Evolutionary conservation across 106 monocot species (phyloP), one percentile per base, ranked within the genome.

Genomic region (Acanthochlamys bracteata): DNA sequence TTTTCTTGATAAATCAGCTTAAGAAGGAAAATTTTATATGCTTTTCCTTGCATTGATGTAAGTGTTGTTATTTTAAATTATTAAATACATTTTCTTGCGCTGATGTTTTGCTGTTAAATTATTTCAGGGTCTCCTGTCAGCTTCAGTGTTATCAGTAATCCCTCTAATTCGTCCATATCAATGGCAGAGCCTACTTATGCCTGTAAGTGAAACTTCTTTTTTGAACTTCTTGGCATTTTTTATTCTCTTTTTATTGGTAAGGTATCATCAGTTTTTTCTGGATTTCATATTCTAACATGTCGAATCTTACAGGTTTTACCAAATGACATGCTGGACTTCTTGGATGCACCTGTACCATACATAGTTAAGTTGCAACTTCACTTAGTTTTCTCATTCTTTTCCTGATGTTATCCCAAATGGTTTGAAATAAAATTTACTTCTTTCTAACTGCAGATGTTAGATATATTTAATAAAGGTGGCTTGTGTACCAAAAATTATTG

Each of bases 291-390:
- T 49, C 15, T 49, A 49, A 49, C 1, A 14, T 14, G 4, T 49
- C 10, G 15, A 14, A 14, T 10, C 2, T 49, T 49, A 49, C 69
- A 98, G 98, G 74, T 98, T 58, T 72, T 98, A 71, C 98, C 98
- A 61, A 85, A 79, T 75, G 80, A 83, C 75, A 98, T 98, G 88
- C 42, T 92, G 69, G 98, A 98, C 55, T 98, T 98, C 75, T 73
- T 98, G 69, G 98, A 98, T 85, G 98, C 98, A 53, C 98, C 98
- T 66, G 98, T 98, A 69, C 98, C 98, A 56, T 98, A 88, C 70
- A 79, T 98, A 56, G 98, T 98, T 33, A 64, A 98, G 88, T 79
- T 71, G 2, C 2, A 33, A 17, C 63, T 58, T 24, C 60, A 41
- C 55, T 26, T 55, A 39, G n/a, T 63, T 42, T 42, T 65, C 45